Conservation (phyloP, 495 filamentous ascomycete genomes). For the Xylaria longipes region DNA sequence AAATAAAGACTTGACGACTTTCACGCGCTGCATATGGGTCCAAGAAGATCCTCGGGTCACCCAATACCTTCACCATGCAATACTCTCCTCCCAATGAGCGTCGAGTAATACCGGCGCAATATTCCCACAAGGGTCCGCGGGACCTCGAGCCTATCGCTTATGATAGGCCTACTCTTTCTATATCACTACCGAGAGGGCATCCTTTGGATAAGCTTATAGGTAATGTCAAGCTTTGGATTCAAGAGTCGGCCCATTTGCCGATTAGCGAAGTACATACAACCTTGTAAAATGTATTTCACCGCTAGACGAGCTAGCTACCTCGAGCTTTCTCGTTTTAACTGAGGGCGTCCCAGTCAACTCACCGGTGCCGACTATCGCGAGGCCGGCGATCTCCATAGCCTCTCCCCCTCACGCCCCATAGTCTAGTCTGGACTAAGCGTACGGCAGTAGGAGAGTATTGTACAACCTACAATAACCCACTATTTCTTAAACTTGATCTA, state of each 20-base stretch:
- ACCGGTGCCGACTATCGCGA: slow-evolving; percentile 9
- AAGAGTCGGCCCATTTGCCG: slow-evolving; percentile 17
- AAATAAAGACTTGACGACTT: background rate
- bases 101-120: slow-evolving; percentile 10
- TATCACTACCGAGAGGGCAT: slow-evolving; percentile 21
- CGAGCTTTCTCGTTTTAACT: slow-evolving; percentile 6
- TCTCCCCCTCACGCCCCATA: background rate
- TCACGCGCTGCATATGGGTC: slow-evolving; percentile 9
- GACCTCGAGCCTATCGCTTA: slow-evolving; percentile 17
- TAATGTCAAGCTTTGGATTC: slow-evolving; percentile 2
- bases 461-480: background rate
- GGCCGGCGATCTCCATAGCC: background rate
- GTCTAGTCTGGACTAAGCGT: background rate
- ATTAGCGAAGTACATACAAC: slow-evolving; percentile 18
- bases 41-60: slow-evolving; percentile 16
- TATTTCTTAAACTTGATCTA: background rate
- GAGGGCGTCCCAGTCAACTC: background rate
- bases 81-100: slow-evolving; percentile 18
- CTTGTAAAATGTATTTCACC: slow-evolving; percentile 14
- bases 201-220: slow-evolving; percentile 26
- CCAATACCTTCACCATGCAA: slow-evolving; percentile 6
- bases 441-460: background rate
- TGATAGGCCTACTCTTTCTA: slow-evolving; percentile 19
- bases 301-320: background rate
- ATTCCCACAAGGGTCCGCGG: slow-evolving; percentile 1